phyloP scores from a whole-genome alignment of 768 basidiomycete species.

The Rhizopogon sp. region DNA sequence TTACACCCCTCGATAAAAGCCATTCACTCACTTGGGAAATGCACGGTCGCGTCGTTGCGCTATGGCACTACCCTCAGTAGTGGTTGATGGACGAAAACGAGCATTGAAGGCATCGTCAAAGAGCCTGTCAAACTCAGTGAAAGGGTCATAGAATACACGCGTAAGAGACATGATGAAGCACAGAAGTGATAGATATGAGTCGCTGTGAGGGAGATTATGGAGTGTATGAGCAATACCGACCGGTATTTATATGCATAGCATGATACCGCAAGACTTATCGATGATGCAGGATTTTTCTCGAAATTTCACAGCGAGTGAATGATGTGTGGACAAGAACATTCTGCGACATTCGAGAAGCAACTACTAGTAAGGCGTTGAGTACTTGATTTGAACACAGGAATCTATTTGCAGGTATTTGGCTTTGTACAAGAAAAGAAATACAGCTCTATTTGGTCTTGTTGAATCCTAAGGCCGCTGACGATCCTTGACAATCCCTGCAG shows the following conservation, averaged over 20 bases:
- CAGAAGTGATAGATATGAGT: too few species aligned
- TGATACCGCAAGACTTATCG: too few species aligned
- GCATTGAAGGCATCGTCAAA: conserved; percentile 31
- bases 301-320: too few species aligned
- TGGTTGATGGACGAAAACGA: conserved; percentile 14
- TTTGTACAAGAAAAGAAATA: neutral
- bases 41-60: neutral
- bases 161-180: conserved; percentile 17
- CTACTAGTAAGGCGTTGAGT: too few species aligned
- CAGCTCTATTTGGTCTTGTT: neutral
- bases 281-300: too few species aligned
- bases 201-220: too few species aligned
- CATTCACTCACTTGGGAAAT: conserved; percentile 26
- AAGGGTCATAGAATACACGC: conserved; percentile 30
- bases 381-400: neutral
- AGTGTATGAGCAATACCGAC: too few species aligned
- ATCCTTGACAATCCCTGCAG: too few species aligned
- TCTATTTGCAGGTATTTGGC: neutral
- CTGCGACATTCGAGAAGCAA: too few species aligned
- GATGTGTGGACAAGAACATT: too few species aligned
- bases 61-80: conserved; percentile 6
- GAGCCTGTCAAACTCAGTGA: conserved; percentile 38
- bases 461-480: too few species aligned
- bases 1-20: neutral
- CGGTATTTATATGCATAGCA: too few species aligned